These are phyloP conservation scores for Cyclostephanos invisitatus DNA, from an alignment of 108 stramenopile species.

Conservation along the genomic window DNA sequence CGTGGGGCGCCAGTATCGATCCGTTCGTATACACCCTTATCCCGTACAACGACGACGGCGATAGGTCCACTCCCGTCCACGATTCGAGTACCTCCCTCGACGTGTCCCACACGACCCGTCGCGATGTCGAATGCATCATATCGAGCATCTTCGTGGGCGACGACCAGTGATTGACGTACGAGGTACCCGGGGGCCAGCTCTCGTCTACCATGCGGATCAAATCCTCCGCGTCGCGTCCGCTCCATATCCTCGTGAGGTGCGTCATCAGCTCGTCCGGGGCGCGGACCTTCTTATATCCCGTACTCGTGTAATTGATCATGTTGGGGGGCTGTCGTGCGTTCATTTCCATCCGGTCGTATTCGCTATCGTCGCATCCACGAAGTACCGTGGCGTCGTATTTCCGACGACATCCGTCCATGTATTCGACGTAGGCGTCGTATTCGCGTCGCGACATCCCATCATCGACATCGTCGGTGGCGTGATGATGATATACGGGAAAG, in stretches of 20 bases:
- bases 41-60: conserved; percentile 89
- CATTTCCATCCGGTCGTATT: conserved; percentile 66
- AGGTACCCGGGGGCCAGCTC: conserved; percentile 69
- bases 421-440: conserved; percentile 40
- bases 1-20: conserved; percentile 85
- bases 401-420: conserved; percentile 41
- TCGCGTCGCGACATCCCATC: too few relatives aligned
- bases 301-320: conserved; percentile 69
- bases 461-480: too few relatives aligned
- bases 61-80: conserved; percentile 79
- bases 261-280: conserved; percentile 45
- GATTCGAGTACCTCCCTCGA: conserved; percentile 58
- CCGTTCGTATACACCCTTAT: conserved; percentile 82
- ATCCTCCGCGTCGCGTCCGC: conserved; percentile 23
- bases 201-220: conserved; percentile 25
- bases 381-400: conserved; percentile 27
- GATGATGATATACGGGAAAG: too few relatives aligned
- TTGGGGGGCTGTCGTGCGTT: conserved; percentile 62
- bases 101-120: conserved; percentile 35
- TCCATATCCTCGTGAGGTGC: conserved; percentile 53
- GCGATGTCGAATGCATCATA: conserved; percentile 45
- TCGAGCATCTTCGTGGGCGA: conserved; percentile 54
- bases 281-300: conserved; percentile 71
- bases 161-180: conserved; percentile 86
- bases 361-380: conserved; percentile 42